Conservation (phyloP, 495 filamentous ascomycete species). For the Staphylotrichum longicolle region DNA sequence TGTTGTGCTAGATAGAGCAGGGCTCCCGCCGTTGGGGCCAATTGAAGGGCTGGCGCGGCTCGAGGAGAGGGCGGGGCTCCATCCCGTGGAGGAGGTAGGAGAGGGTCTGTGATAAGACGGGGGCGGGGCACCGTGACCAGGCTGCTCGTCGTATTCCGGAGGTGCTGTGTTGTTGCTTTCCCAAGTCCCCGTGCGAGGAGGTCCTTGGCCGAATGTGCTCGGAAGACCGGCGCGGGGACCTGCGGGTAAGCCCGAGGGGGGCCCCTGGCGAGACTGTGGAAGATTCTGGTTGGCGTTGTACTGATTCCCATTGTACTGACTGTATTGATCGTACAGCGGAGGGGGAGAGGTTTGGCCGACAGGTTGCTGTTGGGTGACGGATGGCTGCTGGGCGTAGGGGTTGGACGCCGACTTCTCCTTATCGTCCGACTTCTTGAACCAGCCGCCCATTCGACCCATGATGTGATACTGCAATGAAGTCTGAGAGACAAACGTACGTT, state of each 20-base stretch:
- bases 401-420: conserved; percentile 64
- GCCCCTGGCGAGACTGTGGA: background rate
- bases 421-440: conserved; percentile 57
- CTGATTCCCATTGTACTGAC: conserved; percentile 15
- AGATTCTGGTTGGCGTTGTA: background rate
- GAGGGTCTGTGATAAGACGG: too few relatives aligned
- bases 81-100: too few relatives aligned
- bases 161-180: background rate
- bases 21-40: too few relatives aligned
- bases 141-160: background rate
- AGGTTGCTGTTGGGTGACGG: conserved; percentile 58
- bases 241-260: conserved; percentile 16
- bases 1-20: too few relatives aligned
- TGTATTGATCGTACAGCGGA: conserved; percentile 23
- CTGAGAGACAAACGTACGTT: background rate
- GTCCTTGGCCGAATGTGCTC: conserved; percentile 14
- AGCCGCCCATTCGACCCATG: conserved; percentile 62
- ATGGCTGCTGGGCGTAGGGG: conserved; percentile 66
- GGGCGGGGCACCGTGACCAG: background rate
- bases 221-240: conserved; percentile 29
- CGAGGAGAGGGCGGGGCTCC: too few relatives aligned
- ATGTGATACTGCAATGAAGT: conserved; percentile 23
- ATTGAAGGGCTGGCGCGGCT: too few relatives aligned
- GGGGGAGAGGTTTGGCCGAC: conserved; percentile 35
- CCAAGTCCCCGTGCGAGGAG: background rate